Conservation (phyloP, 225 moss, liverwort and hornwort species). For the Pseudoscleropodium purum region DNA sequence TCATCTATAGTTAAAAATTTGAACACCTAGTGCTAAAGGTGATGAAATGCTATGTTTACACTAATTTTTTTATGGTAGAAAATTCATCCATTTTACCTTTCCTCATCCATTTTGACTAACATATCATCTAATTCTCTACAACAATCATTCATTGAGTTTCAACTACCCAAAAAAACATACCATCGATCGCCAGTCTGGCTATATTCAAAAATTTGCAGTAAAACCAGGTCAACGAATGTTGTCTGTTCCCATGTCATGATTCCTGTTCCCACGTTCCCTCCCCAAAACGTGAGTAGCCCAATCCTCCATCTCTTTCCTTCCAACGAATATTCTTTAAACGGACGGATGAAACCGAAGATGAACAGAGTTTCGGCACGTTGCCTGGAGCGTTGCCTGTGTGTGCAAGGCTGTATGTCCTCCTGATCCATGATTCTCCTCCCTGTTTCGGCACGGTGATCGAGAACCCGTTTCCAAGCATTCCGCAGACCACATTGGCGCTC, state of each 20-base stretch:
- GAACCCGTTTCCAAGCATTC: not conserved
- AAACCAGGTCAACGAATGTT: not conserved
- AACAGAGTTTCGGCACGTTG: not conserved
- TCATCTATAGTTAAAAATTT: not conserved
- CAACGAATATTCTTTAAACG: not conserved
- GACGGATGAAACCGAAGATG: not conserved
- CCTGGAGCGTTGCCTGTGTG: not conserved
- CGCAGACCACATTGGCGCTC: not conserved
- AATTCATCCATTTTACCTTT: not conserved
- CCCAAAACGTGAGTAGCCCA: not conserved
- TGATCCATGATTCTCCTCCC: constrained; percentile 3
- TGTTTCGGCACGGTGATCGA: not conserved
- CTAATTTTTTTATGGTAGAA: too few species aligned
- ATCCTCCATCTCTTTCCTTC: not conserved
- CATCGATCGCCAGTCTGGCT: not conserved
- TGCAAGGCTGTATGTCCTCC: constrained; percentile 12
- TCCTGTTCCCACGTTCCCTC: not conserved
- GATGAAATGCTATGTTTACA: not conserved
- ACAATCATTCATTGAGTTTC: not conserved
- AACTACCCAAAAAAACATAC: too few species aligned
- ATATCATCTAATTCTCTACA: not conserved
- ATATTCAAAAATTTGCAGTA: not conserved
- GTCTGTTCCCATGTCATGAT: not conserved
- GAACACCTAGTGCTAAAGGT: accelerated
- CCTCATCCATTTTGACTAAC: not conserved